Conservation (phyloP, 768 basidiomycete genomes). For the Mrakia blollopis region DNA sequence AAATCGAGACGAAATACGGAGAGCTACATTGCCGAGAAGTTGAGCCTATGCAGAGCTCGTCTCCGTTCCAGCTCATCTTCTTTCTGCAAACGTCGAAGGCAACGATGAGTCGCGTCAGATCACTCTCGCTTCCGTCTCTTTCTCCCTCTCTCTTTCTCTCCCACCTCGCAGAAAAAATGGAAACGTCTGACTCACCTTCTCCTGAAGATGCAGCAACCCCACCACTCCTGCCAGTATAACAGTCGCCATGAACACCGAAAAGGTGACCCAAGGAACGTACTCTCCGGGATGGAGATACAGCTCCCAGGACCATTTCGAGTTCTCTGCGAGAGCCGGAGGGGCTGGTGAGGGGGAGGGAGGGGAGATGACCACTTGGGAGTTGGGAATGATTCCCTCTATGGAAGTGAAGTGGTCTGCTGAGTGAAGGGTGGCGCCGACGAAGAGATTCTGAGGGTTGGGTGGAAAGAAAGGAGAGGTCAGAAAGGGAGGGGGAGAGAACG, state of each 20-base stretch:
- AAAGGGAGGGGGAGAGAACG: neutral
- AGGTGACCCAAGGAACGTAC: constrained; percentile 97
- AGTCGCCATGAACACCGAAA: constrained; percentile 72
- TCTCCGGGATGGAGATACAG: constrained; percentile 88
- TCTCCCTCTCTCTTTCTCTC: constrained; percentile 31
- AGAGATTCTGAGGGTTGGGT: constrained; percentile 58
- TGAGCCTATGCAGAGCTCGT: constrained; percentile 87
- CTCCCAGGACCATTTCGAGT: constrained; percentile 61
- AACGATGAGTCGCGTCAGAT: neutral
- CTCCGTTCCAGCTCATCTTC: constrained; percentile 90
- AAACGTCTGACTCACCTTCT: constrained; percentile 63
- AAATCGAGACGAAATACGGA: neutral
- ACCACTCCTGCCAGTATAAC: constrained; percentile 72
- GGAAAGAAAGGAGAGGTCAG: neutral
- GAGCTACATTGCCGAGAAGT: constrained; percentile 81
- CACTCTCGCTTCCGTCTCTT: constrained; percentile 11
- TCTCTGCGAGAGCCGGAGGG: constrained; percentile 46
- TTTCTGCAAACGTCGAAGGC: constrained; percentile 52
- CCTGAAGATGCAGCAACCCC: constrained; percentile 78
- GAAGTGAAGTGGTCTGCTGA: constrained; percentile 69
- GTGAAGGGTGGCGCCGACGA: constrained; percentile 85
- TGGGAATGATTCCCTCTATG: constrained; percentile 96
- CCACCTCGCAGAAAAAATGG: neutral
- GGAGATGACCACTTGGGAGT: constrained; percentile 91
- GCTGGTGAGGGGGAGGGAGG: constrained; percentile 54